Evolutionary conservation across 345 rosid genomes (phyloP), one percentile per base, ranked within the genome.

Genomic region (Linum usitatissimum): DNA sequence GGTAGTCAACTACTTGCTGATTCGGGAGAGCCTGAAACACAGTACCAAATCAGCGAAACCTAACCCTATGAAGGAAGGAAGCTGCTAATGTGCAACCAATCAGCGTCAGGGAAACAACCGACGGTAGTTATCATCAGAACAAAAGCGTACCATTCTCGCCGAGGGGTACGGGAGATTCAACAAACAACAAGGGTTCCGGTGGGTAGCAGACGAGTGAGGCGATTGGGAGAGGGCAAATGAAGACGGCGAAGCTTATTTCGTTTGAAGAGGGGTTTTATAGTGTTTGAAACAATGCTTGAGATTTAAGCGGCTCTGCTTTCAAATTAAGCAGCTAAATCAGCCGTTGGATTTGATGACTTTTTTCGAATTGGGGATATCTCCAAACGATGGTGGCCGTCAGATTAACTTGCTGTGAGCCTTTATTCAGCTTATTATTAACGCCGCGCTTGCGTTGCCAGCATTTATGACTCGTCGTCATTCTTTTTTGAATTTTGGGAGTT

Each of bases 1-100:
- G 96, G 55, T 78, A 78, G 59, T 71, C 75, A 55, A 75, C 81
- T 3, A 72, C 67, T 59, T 69, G 79, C 67, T 78, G 81, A 53
- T 64, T 74, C 18, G 78, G 81, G 39, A 78, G 23, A 57, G 81
- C 81, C 81, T 78, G 51, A 45, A 45, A 45, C 15, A 10, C 14
- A 45, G 17, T 6, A 45, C 51, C 51, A 15, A 45, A 45, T 45
- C 51, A 45, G 51, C 51, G 17, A 12, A 45, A 45, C 15, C 51
- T 10, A 45, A 45, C 17, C 51, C 38, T 34, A 45, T 4, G 51
- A 7, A 45, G 9, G 51, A 7, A 45, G 9, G 51, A 6, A 39
- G 4, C 51, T 7, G 5, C 38, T 34, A 34, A 34, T 34, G 6
- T 4, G 38, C 0, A 45, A 45, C 51, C 12, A 45, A 45, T 6